Evolutionary conservation across 805 yeast genomes (phyloP), one percentile per base, ranked within the genome.

Genomic region (Nakazawaea molendinolei): DNA sequence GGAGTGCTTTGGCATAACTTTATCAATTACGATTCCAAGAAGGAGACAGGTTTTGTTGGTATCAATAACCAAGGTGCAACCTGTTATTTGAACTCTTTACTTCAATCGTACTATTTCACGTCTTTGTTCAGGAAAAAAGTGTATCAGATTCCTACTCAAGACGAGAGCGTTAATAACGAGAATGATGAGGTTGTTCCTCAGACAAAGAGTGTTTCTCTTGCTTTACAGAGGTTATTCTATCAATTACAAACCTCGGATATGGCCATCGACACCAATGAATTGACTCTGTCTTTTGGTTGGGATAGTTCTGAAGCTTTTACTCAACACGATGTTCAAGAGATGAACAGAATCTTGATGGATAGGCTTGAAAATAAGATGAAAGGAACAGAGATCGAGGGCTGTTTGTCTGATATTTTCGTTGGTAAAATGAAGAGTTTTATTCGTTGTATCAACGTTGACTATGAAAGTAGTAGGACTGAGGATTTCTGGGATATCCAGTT

Each of bases 401-500:
- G 76, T 31, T 58, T 92, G 38, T 83, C 76, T 50, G 81, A 85
- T 40, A 71, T 89, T 2, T 92, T 92, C 62, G 97, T 92, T 12
- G 99, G 97, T 8, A 87, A 84, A 57, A 92, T 90, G 97, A 90
- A 85, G 58, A 84, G 95, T 46, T 92, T 76, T 53, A 85, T 92
- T 50, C 83, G 86, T 56, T 92, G 99, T 61, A 74, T 90, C 29
- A 76, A 90, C 55, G 97, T 92, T 10, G 86, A 89, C 35, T 92
- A 86, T 55, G 97, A 92, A 61, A 82, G 95, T 26, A 76, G 95
- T 3, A 72, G 97, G 43, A 74, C 71, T 3, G 99, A 92, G 57
- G 97, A 92, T 53, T 92, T 84, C 52, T 92, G 99, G 99, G 98
- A 92, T 64, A 84, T 92, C 43, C 98, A 92, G 58, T 65, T 92